These are phyloP conservation scores for Aspergillus olivimuriae DNA, from an alignment of 495 filamentous ascomycete species.

Conservation along the genomic window DNA sequence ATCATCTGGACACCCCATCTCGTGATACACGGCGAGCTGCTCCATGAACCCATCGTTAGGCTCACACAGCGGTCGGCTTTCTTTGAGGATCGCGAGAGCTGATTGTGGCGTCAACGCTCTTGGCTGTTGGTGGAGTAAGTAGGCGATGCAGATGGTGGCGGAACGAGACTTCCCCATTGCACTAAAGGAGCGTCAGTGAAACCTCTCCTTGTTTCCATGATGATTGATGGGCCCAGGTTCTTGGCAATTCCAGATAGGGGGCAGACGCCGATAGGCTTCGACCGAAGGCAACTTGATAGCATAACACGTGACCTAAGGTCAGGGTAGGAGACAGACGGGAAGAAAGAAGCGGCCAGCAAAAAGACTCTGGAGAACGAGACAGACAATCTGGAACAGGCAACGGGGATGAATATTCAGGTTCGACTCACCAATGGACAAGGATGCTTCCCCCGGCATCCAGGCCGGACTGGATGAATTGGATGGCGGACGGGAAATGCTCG, in stretches of 20 bases:
- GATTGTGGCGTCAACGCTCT: slow-evolving; percentile 47
- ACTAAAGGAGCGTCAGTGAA: slow-evolving; percentile 44
- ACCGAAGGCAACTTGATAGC: no score
- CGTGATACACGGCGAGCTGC: slow-evolving; percentile 79
- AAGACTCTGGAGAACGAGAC: background rate
- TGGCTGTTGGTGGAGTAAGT: slow-evolving; percentile 62
- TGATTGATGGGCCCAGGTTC: background rate
- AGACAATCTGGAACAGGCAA: background rate
- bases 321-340: no score
- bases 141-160: slow-evolving; percentile 75
- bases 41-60: slow-evolving; percentile 86
- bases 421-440: slow-evolving; percentile 67
- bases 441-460: slow-evolving; percentile 60
- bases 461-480: slow-evolving; percentile 76
- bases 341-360: background rate
- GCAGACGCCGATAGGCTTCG: no score
- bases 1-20: slow-evolving; percentile 70
- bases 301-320: background rate
- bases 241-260: no score
- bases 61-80: slow-evolving; percentile 65
- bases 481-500: slow-evolving; percentile 66
- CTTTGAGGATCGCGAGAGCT: slow-evolving; percentile 55
- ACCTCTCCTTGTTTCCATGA: background rate
- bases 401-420: background rate
- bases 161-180: slow-evolving; percentile 96